Conservation (phyloP, 1,139 yeast genomes). For the Scheffersomyces illinoinensis region DNA sequence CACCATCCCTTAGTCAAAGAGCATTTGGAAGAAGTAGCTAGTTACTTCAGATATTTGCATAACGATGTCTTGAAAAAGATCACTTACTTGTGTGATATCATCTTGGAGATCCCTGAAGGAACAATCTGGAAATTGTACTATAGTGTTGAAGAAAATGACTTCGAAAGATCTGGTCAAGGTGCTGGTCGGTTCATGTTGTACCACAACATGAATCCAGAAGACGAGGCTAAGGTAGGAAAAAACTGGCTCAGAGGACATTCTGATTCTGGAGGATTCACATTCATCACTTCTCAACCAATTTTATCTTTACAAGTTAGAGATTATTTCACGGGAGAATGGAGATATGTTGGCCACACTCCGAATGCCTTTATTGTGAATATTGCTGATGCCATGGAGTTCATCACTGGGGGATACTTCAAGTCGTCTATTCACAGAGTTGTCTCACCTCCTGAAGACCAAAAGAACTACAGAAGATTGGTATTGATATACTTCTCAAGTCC, state of each 20-base stretch:
- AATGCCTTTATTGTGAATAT: constrained; percentile 23
- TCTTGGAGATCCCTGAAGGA: constrained; percentile 32
- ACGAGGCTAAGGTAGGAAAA: constrained; percentile 16
- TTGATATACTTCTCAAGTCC: constrained; percentile 24
- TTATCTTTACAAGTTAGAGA: constrained; percentile 24
- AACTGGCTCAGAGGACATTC: constrained; percentile 24
- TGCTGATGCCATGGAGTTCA: constrained; percentile 27
- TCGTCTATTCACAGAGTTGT: constrained; percentile 25
- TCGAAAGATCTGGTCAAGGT: constrained; percentile 26
- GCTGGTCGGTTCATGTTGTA: constrained; percentile 32
- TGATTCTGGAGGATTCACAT: constrained; percentile 25
- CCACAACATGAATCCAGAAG: constrained; percentile 25
- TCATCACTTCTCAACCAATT: constrained; percentile 28
- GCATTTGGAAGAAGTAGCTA: constrained; percentile 24
- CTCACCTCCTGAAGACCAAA: constrained; percentile 25
- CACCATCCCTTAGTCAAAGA: constrained; percentile 26
- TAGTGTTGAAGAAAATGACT: constrained; percentile 21
- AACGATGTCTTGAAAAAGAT: constrained; percentile 21
- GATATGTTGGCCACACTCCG: constrained; percentile 22
- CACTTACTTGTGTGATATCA: constrained; percentile 25
- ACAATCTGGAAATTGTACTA: constrained; percentile 28
- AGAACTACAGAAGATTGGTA: constrained; percentile 18
- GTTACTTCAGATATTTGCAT: constrained; percentile 24
- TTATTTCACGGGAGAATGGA: constrained; percentile 23
- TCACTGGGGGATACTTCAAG: constrained; percentile 27